Conservation (phyloP, 768 basidiomycete species). For the Leccinum fibrillosum region DNA sequence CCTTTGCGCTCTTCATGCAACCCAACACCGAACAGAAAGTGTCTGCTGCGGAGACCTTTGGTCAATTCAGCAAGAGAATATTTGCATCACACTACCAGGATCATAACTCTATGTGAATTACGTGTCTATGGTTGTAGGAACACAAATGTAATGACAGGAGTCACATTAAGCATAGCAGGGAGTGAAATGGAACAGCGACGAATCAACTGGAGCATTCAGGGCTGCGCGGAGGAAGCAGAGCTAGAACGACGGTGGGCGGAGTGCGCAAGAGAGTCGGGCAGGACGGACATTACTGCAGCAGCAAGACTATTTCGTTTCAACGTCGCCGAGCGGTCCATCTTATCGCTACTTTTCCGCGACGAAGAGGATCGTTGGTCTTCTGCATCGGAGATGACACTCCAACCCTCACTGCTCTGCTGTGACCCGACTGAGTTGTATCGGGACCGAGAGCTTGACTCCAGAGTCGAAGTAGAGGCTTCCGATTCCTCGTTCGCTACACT, state of each 20-base stretch:
- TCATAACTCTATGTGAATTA: conserved; percentile 20
- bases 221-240: conserved; percentile 30
- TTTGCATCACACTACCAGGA: conserved; percentile 53
- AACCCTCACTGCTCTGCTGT: conserved; percentile 68
- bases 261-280: conserved; percentile 51
- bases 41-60: conserved; percentile 72
- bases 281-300: conserved; percentile 57
- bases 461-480: conserved; percentile 25
- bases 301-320: conserved; percentile 62
- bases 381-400: conserved; percentile 83
- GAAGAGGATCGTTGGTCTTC: conserved; percentile 61
- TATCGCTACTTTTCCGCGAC: conserved; percentile 44
- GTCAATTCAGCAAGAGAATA: conserved; percentile 83
- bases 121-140: conserved; percentile 7
- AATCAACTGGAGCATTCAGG: conserved; percentile 11
- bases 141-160: conserved; percentile 5
- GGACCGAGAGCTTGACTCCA: conserved; percentile 37
- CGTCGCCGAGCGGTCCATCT: conserved; percentile 33
- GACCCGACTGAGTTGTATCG: conserved; percentile 58
- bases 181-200: not conserved
- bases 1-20: conserved; percentile 87
- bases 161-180: conserved; percentile 1
- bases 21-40: conserved; percentile 80
- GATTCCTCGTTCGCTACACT: conserved; percentile 31
- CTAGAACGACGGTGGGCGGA: conserved; percentile 40